A percentile compares a stretch with the other conserved stretches of the same genome.
Conservation (phyloP, 2,329 filamentous ascomycete genomes). For the Pyrenophora teres region DNA sequence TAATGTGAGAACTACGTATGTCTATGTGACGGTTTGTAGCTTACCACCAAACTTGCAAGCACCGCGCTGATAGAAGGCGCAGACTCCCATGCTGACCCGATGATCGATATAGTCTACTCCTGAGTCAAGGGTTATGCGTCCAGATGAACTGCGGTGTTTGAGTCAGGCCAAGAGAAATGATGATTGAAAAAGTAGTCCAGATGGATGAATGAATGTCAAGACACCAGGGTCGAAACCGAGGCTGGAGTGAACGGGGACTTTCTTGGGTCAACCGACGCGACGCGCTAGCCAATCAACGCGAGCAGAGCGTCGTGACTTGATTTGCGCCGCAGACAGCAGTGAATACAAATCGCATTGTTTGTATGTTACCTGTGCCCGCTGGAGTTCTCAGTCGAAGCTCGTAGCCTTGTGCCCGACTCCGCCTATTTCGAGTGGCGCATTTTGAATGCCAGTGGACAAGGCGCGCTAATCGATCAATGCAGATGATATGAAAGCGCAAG, state of each 20-base stretch:
- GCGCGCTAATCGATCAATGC: conserved; percentile 12
- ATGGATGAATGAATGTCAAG: conserved; percentile 10
- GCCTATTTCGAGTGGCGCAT: conserved; percentile 30
- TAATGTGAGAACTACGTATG: conserved; percentile 12
- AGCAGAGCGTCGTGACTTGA: conserved; percentile 9
- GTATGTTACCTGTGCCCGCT: conserved; percentile 28
- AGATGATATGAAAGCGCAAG: neutral
- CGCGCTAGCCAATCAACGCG: conserved; percentile 28
- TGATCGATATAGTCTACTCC: neutral
- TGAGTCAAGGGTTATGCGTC: neutral
- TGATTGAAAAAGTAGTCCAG: conserved; percentile 3
- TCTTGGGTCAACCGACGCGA: conserved; percentile 20
- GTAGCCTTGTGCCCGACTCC: conserved; percentile 1
- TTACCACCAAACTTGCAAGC: conserved; percentile 68
- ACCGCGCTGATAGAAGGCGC: conserved; percentile 68
- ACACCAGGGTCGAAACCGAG: conserved; percentile 8
- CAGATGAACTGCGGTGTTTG: conserved; percentile 19
- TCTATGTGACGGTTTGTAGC: conserved; percentile 16
- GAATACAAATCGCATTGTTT: conserved; percentile 13
- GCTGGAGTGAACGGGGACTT: conserved; percentile 19
- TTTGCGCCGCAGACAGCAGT: conserved; percentile 6
- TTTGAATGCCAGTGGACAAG: neutral
- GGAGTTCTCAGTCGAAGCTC: conserved; percentile 1
- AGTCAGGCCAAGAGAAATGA: conserved; percentile 14
- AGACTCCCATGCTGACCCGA: conserved; percentile 53